These are phyloP conservation scores for Fusarium sp. DNA, from an alignment of 2,329 filamentous ascomycete genomes.

Conservation along the genomic window DNA sequence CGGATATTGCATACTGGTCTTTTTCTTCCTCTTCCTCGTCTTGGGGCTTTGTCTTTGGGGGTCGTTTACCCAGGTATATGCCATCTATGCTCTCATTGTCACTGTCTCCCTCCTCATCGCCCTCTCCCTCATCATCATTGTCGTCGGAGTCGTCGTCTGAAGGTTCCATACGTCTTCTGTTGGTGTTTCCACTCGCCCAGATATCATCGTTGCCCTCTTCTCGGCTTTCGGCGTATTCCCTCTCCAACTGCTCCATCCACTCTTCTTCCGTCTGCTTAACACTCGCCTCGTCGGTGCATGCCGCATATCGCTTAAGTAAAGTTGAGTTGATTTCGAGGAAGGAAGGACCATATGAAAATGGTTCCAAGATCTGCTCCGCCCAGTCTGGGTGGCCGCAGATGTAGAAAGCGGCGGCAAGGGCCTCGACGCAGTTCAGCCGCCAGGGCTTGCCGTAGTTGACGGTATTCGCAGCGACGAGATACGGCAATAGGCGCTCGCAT, in stretches of 20 bases:
- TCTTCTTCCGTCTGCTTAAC: conserved; percentile 88
- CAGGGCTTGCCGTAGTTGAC: conserved; percentile 98
- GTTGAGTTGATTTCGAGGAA: conserved; percentile 93
- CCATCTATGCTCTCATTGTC: conserved; percentile 67
- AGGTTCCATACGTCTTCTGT: conserved; percentile 71
- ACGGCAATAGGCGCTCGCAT: conserved; percentile 91
- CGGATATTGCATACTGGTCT: conserved; percentile 84
- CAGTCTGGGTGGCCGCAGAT: conserved; percentile 95
- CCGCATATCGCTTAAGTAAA: conserved; percentile 87
- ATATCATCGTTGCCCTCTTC: conserved; percentile 80
- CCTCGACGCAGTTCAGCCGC: conserved; percentile 96
- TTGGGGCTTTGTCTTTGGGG: conserved; percentile 47
- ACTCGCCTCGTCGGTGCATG: conserved; percentile 84
- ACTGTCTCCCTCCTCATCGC: conserved; percentile 63
- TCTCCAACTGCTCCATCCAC: conserved; percentile 92
- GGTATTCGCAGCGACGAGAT: conserved; percentile 95
- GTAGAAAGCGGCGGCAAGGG: conserved; percentile 90
- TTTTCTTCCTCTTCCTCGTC: conserved; percentile 64
- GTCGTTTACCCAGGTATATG: conserved; percentile 74
- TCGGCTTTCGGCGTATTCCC: conserved; percentile 87
- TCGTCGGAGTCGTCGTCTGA: conserved; percentile 71
- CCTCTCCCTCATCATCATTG: conserved; percentile 65
- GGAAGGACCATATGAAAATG: conserved; percentile 89
- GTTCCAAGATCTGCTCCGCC: conserved; percentile 86
- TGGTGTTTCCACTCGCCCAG: conserved; percentile 94